Evolutionary conservation across 306 rosid species (phyloP), one percentile per base, ranked within the genome.

Genomic region (Fragaria iinumae): DNA sequence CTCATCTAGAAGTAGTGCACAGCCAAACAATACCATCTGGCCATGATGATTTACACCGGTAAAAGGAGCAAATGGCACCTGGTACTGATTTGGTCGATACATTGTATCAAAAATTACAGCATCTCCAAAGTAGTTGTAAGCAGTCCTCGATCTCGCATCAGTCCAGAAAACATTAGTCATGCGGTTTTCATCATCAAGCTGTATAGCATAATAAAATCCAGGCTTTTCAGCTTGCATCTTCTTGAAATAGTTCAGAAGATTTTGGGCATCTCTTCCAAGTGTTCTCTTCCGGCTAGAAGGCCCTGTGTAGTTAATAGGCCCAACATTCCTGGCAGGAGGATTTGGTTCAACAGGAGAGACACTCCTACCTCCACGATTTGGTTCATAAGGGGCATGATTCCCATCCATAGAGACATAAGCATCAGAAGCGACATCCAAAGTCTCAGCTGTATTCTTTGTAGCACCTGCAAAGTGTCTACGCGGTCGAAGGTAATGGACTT

Each of bases 1-100:
- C 73, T 91, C 93, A 32, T 91, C 97, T 74, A 91, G 81, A 77
- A 89, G 87, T 77, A 91, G 80, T 21, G 93, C 91, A 81, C 97
- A 91, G 78, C 97, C 94, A 73, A 91, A 91, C 80, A 91, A 85
- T 72, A 91, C 84, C 82, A 80, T 88, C 79, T 89, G 94, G 67
- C 94, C 94, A 44, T 89, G 97, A 79, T 91, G 93, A 82, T 91
- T 90, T 82, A 88, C 78, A 48, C 97, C 97, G 6, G 97, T 89
- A 74, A 91, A 89, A 80, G 93, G 90, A 84, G 97, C 89, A 67
- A 91, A 82, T 21, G 97, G 97, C 25, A 89, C 95, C 73, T 86
- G 93, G 79, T 89, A 91, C 69, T 86, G 91, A 88, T 91, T 89
- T 62, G 97, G 95, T 71, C 97, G 77, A 77, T 89, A 88, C 91